These are phyloP conservation scores for Nannochloris sp. DNA, from an alignment of 139 green algal species.

Conservation along the genomic window DNA sequence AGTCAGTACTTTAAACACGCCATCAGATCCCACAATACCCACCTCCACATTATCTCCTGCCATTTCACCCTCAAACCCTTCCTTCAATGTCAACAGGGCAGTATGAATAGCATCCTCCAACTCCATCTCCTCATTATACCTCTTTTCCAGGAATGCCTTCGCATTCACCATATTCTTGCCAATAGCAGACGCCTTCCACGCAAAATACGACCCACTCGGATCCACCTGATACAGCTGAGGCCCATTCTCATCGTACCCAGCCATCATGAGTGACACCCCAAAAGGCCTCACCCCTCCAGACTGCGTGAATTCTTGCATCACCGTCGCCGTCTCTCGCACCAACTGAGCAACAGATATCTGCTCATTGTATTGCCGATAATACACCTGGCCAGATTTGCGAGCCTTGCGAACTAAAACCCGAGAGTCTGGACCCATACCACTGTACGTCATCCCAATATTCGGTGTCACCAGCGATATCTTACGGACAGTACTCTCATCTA, in stretches of 20 bases:
- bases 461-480: slow-evolving; percentile 87
- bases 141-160: slow-evolving; percentile 89
- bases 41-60: slow-evolving; percentile 78
- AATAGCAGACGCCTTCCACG: slow-evolving; percentile 95
- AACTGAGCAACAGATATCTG: slow-evolving; percentile 95
- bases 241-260: slow-evolving; percentile 87
- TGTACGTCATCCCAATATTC: slow-evolving; percentile 94
- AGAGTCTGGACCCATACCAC: slow-evolving; percentile 96
- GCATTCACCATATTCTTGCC: slow-evolving; percentile 98
- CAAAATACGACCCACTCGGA: slow-evolving; percentile 95
- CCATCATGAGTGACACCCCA: slow-evolving; percentile 93
- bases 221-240: slow-evolving; percentile 98
- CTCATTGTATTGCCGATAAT: slow-evolving; percentile 92
- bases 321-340: slow-evolving; percentile 86
- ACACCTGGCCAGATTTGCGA: slow-evolving; percentile 74
- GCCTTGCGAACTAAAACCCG: slow-evolving; percentile 88
- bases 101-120: slow-evolving; percentile 98
- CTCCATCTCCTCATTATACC: slow-evolving; percentile 95
- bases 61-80: slow-evolving; percentile 92
- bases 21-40: slow-evolving; percentile 81
- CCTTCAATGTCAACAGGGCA: slow-evolving; percentile 95
- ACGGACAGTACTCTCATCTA: slow-evolving; percentile 79
- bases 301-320: slow-evolving; percentile 99
- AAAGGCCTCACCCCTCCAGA: slow-evolving; percentile 93
- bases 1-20: slow-evolving; percentile 87